Evolutionary conservation across 257 asterid species (phyloP).

Genomic region (Phtheirospermum japonicum): DNA sequence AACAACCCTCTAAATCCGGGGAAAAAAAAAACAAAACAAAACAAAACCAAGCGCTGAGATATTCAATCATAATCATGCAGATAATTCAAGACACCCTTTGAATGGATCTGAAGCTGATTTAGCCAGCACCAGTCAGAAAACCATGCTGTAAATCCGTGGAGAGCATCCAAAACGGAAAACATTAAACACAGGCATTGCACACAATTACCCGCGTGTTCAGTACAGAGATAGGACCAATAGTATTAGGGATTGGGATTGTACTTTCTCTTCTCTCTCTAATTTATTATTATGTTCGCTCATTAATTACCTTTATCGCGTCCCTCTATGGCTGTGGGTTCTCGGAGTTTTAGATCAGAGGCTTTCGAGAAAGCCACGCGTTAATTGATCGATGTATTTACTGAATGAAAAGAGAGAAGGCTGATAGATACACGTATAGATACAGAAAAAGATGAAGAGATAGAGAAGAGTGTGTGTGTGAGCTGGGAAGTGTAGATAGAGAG

Average conservation of each 20-base stretch:
- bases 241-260: conserved; percentile 34
- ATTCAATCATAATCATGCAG: conserved; percentile 31
- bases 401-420: too few species aligned
- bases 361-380: conserved; percentile 38
- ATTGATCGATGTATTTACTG: conserved; percentile 21
- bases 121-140: too few species aligned
- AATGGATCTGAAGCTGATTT: conserved; percentile 54
- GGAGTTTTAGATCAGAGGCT: conserved; percentile 49
- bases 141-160: conserved; percentile 19
- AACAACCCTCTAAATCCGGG: conserved; percentile 12
- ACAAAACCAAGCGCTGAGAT: conserved; percentile 2
- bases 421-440: conserved; percentile 29
- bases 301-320: conserved; percentile 31
- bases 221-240: conserved; percentile 28
- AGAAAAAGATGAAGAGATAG: conserved; percentile 28
- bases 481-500: conserved; percentile 36
- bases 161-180: conserved; percentile 7
- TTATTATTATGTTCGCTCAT: conserved; percentile 4
- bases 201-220: conserved; percentile 18
- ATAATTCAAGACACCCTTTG: conserved; percentile 25
- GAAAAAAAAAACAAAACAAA: not conserved
- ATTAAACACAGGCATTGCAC: conserved; percentile 30
- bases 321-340: conserved; percentile 29
- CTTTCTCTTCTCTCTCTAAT: conserved; percentile 22
- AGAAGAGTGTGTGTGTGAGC: conserved; percentile 34